Base-by-base conservation (phyloP, 352 stramenopile genomes). In the Phytopythium chamaehyphon region DNA sequence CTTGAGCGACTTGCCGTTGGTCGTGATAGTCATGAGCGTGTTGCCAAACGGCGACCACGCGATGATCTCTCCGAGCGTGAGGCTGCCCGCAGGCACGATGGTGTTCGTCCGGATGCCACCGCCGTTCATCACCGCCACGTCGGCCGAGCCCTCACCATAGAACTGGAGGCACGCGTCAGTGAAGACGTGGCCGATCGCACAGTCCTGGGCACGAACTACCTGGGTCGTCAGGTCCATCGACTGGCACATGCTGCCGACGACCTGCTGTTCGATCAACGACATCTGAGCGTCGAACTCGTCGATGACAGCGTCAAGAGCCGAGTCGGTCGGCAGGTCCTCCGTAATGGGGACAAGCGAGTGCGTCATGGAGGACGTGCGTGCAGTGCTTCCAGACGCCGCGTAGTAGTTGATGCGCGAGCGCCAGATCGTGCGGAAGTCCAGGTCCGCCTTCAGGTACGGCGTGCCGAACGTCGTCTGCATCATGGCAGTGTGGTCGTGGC, bases 401-500 rank as follows among this genome's bases (percentile, higher is more conserved):
- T 78, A 88, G 60, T 71, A 88, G 38, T 90, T 68, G 33, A 88
- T 60, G 47, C 71, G 62, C 8, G 76, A 84, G 38, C 55, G 46
- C 79, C 79, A 88, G 49, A 90, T 69, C 33, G 74, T 77, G 22
- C 73, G 76, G 61, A 90, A 88, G 57, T 90, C 71, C 24, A 83
- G 73, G 40, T 88, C 79, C 2, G 76, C 51, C 60, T 90, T 90
- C 46, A 88, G 44, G 66, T 88, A 90, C 55, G 80, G 75, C 48
- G 77, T 72, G 36, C 75, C 73, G 49, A 67, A 88, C 55, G 81
- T 81, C 48, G 69, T 88, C 57, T 90, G 76, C 40, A 86, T 50
- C 73, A 88, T 90, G 6, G 71, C 79, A 38, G 61, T 69, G 66
- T 90, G 80, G 61, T 90, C 80, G 59, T 90, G 79, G 31, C 79